phyloP scores from a whole-genome alignment of 345 rosid species.

The Eucalyptus camaldulensis region DNA sequence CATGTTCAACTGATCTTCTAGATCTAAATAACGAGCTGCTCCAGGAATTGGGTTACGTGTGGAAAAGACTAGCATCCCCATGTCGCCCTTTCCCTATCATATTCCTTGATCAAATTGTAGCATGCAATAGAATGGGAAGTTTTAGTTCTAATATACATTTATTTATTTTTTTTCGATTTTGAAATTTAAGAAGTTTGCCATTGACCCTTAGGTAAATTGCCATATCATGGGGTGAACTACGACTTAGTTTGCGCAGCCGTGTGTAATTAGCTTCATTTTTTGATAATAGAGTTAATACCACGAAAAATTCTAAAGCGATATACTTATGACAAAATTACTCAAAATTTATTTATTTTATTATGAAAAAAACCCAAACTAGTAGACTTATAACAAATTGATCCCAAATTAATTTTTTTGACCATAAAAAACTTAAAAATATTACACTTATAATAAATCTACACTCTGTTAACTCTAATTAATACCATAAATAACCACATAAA shows the following conservation, averaged over 20 bases:
- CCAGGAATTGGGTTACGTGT: neutral
- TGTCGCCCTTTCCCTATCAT: neutral
- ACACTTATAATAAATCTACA: too few species aligned
- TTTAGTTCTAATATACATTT: neutral
- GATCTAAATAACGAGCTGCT: neutral
- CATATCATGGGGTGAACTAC: neutral
- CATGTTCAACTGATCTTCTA: neutral
- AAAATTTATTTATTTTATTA: too few species aligned
- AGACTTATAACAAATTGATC: too few species aligned
- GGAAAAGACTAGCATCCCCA: neutral
- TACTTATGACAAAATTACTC: too few species aligned
- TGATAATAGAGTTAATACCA: neutral
- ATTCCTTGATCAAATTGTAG: neutral
- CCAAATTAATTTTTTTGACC: fast-evolving
- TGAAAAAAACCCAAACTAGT: too few species aligned
- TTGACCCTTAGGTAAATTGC: neutral
- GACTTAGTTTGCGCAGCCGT: neutral
- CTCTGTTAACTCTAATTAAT: fast-evolving
- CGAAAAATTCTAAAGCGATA: fast-evolving
- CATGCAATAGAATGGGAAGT: neutral
- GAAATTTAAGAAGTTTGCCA: neutral
- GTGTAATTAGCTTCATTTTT: neutral
- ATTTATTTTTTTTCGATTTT: neutral
- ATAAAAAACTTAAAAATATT: too few species aligned
- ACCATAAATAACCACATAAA: too few species aligned